Base-by-base conservation (phyloP, 2,329 filamentous ascomycete species). In the Botrytis squamosa region DNA sequence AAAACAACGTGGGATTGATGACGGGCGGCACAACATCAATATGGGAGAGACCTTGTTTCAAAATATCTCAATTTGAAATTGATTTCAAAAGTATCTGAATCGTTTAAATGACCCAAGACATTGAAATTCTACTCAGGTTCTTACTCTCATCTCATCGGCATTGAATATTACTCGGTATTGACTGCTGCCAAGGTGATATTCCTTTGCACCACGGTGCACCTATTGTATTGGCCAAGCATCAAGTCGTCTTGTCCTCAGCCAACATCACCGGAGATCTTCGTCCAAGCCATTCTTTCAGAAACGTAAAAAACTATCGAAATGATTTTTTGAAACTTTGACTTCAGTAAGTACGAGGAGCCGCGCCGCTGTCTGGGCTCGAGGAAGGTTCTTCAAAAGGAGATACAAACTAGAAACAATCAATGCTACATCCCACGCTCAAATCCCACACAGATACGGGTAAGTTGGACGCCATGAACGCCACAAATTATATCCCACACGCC, bases 211-310 rank as follows among this genome's bases (percentile, higher is more conserved):
- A 66, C 20, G 29, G 64, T 25, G 42, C 42, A 16, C 40, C 29
- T 66, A 36, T 66, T 66, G 33, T 66, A 20, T 66, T 66, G 29
- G 64, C 64, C 64, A 66, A 66, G 64, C 44, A 66, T 33, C 64
- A 66, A 38, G 44, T 49, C 29, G 20, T 66, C 44, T 66, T 49
- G 29, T 66, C 29, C 46, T 66, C n/a, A 9, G 1, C n/a, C 52
- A 57, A 57, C 52, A 57, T 29, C 20, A 38, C 44, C 63, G 42
- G 64, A 66, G 44, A 66, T 66, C 44, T 66, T 38, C 33, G 46
- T 25, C 64, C 38, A 42, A 49, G 29, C 64, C 64, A n/a, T 25
- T 38, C 44, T 64, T 44, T 64, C 16, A 20, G 42, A 44, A 64
- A 64, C 38, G 62, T 42, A 64, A 64, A 49, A 64, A 44, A 42